Evolutionary conservation across 2,329 filamentous ascomycete species (phyloP), one percentile per base, ranked within the genome.

Genomic region (Penicillium sp.): DNA sequence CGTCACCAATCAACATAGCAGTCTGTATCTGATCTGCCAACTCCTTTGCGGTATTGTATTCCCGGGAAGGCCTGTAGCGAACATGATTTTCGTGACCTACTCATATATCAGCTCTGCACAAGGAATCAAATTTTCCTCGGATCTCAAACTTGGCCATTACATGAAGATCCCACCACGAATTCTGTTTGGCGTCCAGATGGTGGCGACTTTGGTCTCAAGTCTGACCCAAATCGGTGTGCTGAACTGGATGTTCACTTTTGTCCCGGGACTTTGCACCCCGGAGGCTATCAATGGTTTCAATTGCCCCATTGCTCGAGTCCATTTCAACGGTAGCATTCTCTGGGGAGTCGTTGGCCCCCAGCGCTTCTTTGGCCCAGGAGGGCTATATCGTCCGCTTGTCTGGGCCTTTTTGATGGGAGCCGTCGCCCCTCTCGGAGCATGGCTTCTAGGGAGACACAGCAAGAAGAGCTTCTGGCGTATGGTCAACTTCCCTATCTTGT

Each of bases 71-170:
- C 91, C 91, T 1, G 90, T 95, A 11, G 91, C 91, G 50, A 94
- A 95, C 73, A 95, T 95, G 91, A 90, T 95, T 36, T 96, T 95
- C 67, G 90, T 93, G 47, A 94, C 90, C 0, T 96, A 94, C 71
- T 91, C 90, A 60, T 95, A 94, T 74, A 94, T 94, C 69, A 92
- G 89, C 5, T 92, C 89, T 0, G 89, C 90, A 0, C 91, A 96
- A 76, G 91, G 91, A 29, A 88, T 95, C 72, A 94, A 95, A 70
- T 96, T 95, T 70, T 88, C 90, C 1, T 87, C 89, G 2, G 91
- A 96, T 71, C 81, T 96, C 50, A 96, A 96, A 74, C 83, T 96
- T 0, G 91, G 73, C 8, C 74, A 76, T 54, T 85, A 85, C 69
- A 78, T 83, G 72, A 85, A 85, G 73, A 84, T 87, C 19, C 83